Percentiles rank a stretch among this genome's conserved stretches.
Evolutionary conservation across 2,329 filamentous ascomycete species (phyloP).

Genomic region (Xylaria sp.): DNA sequence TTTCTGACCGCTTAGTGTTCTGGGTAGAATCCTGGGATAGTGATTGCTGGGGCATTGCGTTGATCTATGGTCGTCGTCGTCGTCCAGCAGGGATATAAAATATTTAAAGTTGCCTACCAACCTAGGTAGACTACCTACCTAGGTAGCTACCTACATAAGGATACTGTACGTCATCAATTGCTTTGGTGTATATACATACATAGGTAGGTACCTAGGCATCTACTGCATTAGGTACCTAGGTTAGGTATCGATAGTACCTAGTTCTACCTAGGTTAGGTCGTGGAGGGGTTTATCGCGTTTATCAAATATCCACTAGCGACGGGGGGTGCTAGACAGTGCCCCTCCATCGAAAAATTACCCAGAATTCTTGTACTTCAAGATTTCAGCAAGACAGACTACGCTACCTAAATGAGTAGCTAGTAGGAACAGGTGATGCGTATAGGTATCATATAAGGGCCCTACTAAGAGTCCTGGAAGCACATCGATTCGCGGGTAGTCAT

Average conservation of each 20-base stretch:
- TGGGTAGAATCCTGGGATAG: constrained; percentile 11
- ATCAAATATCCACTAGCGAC: background rate
- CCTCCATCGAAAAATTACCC: constrained; percentile 17
- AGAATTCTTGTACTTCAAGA: background rate
- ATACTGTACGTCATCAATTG: too few species aligned
- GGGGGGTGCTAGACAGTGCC: constrained; percentile 7
- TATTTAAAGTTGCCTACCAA: background rate
- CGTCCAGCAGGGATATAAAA: background rate
- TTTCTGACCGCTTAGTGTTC: constrained; percentile 23
- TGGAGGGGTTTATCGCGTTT: constrained; percentile 16
- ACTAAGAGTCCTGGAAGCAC: background rate
- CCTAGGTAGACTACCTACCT: background rate
- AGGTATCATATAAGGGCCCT: background rate
- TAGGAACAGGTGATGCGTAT: background rate
- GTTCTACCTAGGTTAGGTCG: too few species aligned
- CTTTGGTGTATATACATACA: too few species aligned
- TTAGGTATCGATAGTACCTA: too few species aligned
- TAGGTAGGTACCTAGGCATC: too few species aligned
- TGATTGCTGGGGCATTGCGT: constrained; percentile 34
- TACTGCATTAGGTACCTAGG: too few species aligned
- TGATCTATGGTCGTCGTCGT: background rate
- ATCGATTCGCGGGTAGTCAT: background rate
- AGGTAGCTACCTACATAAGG: background rate
- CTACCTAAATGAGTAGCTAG: background rate
- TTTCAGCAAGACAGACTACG: background rate